Evolutionary conservation across 148 eudicot genomes (phyloP).

Genomic region (Beta vulgaris): DNA sequence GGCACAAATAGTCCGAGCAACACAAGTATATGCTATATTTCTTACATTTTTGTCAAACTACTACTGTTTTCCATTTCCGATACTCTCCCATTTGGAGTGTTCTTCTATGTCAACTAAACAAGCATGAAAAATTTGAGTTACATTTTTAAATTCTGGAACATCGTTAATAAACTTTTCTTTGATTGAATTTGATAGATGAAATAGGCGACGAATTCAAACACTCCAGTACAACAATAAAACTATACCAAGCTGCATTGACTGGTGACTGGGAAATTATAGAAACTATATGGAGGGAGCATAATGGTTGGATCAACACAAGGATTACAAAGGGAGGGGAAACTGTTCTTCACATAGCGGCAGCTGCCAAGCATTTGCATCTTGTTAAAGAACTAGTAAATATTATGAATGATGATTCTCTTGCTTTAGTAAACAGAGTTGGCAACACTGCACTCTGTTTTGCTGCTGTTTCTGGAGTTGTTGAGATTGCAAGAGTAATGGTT

Average conservation of each 20-base stretch:
- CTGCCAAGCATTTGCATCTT: slow-evolving; percentile 16
- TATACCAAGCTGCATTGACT: slow-evolving; percentile 18
- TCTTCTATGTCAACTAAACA: no score
- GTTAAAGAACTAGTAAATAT: slow-evolving; percentile 9
- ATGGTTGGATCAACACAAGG: slow-evolving; percentile 7
- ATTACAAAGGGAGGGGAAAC: slow-evolving; percentile 30
- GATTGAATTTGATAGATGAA: background rate
- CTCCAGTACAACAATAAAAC: background rate
- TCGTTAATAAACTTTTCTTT: background rate
- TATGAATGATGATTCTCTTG: slow-evolving; percentile 8
- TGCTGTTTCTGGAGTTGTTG: slow-evolving; percentile 31
- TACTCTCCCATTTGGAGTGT: no score
- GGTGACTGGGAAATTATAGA: slow-evolving; percentile 17
- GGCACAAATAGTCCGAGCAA: no score
- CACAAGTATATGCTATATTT: no score
- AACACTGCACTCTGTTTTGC: slow-evolving; percentile 31
- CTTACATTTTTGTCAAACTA: no score
- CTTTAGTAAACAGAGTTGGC: slow-evolving; percentile 19
- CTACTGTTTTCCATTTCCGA: no score
- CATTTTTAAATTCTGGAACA: no score
- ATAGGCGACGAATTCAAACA: slow-evolving; percentile 6
- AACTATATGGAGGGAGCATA: background rate
- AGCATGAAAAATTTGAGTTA: no score
- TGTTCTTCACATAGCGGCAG: slow-evolving; percentile 31
- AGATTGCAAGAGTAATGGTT: slow-evolving; percentile 22